Evolutionary conservation across 225 moss, liverwort and hornwort genomes (phyloP).

Genomic region (Pleurozium schreberi): DNA sequence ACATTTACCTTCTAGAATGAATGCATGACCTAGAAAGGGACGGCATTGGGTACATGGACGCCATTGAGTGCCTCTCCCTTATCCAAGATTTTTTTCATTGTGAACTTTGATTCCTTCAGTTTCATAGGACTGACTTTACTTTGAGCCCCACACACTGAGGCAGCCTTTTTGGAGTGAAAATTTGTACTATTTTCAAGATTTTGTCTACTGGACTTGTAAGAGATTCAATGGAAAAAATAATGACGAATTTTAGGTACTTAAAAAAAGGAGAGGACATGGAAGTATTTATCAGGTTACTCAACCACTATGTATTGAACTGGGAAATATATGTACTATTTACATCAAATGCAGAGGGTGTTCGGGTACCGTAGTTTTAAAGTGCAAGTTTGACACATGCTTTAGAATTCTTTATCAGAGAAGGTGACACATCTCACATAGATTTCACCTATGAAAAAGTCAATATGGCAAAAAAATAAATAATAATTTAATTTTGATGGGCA

Average conservation of each 20-base stretch:
- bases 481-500: background rate
- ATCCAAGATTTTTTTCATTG: background rate
- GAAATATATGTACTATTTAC: background rate
- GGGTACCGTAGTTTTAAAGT: background rate
- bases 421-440: background rate
- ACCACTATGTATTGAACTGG: background rate
- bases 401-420: background rate
- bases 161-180: constrained; percentile 31
- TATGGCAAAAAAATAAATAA: background rate
- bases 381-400: background rate
- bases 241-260: too few relatives aligned
- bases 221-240: too few relatives aligned
- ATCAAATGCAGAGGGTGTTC: background rate
- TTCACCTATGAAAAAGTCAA: background rate
- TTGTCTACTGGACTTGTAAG: background rate
- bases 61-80: too few relatives aligned
- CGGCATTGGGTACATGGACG: too few relatives aligned
- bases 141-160: constrained; percentile 31
- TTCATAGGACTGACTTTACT: constrained; percentile 56
- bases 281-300: background rate
- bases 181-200: background rate
- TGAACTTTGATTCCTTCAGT: constrained; percentile 37
- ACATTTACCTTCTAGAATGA: too few relatives aligned
- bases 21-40: too few relatives aligned
- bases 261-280: background rate